phyloP scores from a whole-genome alignment of 75 land plant species.

The Larix kaempferi region DNA sequence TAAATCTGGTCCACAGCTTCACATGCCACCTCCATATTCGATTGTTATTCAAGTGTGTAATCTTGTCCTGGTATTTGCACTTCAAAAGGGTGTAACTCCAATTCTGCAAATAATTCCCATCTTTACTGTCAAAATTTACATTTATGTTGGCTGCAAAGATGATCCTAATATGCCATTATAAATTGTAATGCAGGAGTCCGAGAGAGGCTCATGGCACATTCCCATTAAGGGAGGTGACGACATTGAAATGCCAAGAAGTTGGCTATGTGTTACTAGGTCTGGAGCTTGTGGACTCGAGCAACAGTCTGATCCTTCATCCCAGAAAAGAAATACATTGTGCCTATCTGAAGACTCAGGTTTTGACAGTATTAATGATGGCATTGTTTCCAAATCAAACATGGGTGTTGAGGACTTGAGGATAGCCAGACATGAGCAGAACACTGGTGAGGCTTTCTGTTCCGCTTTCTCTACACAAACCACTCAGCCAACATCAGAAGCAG shows the following conservation, averaged over 20 bases:
- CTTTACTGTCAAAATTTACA: neutral
- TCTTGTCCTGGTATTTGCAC: neutral
- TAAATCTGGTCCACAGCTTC: slow-evolving; percentile 23
- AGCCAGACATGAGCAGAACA: no score
- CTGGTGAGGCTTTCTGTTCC: no score
- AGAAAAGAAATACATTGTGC: no score
- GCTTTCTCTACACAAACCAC: no score
- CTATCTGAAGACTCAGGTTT: no score
- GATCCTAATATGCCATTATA: neutral
- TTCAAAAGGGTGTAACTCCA: neutral
- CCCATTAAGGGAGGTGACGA: slow-evolving; percentile 36
- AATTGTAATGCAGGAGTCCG: slow-evolving; percentile 37
- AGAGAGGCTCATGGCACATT: slow-evolving; percentile 58
- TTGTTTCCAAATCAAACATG: no score
- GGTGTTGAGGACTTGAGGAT: no score
- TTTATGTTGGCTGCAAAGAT: neutral
- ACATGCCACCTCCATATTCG: slow-evolving; percentile 55
- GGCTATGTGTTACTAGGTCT: slow-evolving; percentile 46
- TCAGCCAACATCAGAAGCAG: no score
- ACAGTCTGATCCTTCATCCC: no score
- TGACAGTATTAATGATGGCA: no score
- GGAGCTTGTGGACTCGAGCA: no score
- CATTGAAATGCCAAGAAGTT: slow-evolving; percentile 24
- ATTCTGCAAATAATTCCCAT: neutral
- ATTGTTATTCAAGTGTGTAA: slow-evolving; percentile 36